A percentile compares a stretch with the other conserved stretches of the same genome.
These are phyloP conservation scores for Fusarium robinianum DNA, from an alignment of 2,329 filamentous ascomycete species.

Conservation along the genomic window DNA sequence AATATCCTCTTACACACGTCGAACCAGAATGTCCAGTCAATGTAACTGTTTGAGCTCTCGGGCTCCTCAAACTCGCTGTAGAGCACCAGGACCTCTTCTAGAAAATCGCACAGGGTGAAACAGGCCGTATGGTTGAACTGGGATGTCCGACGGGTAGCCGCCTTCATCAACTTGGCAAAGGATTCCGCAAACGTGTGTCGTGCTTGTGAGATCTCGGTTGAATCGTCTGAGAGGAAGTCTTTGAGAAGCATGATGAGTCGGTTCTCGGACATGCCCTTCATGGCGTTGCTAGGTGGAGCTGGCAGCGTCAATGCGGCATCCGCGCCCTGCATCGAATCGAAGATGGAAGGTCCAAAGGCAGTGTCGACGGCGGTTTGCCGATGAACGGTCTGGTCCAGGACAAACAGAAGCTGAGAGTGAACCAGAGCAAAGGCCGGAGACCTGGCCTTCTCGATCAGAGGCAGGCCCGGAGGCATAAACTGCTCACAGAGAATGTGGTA, in stretches of 20 bases:
- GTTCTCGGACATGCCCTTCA: conserved; percentile 86
- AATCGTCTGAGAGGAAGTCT: conserved; percentile 68
- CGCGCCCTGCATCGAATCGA: conserved; percentile 54
- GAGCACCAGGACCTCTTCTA: conserved; percentile 78
- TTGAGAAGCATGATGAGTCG: conserved; percentile 80
- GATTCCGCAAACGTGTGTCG: conserved; percentile 76
- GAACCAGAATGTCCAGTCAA: conserved; percentile 87
- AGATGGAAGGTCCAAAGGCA: conserved; percentile 47
- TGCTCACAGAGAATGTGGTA: conserved; percentile 80
- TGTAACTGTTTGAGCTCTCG: conserved; percentile 48
- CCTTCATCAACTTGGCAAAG: conserved; percentile 74
- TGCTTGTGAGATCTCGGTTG: conserved; percentile 45
- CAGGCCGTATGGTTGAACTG: conserved; percentile 82
- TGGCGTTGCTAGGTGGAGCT: conserved; percentile 68
- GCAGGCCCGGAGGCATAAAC: conserved; percentile 62
- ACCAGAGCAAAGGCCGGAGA: conserved; percentile 80
- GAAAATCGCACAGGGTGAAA: conserved; percentile 87
- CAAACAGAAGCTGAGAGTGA: conserved; percentile 78
- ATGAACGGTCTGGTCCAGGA: conserved; percentile 83
- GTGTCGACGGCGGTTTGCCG: conserved; percentile 64
- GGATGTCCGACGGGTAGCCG: conserved; percentile 74
- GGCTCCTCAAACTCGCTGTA: conserved; percentile 54
- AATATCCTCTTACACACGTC: conserved; percentile 79
- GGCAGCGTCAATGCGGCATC: conserved; percentile 71
- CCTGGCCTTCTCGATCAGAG: conserved; percentile 60